phyloP scores from a whole-genome alignment of 306 rosid species.

The Spatholobus suberectus region DNA sequence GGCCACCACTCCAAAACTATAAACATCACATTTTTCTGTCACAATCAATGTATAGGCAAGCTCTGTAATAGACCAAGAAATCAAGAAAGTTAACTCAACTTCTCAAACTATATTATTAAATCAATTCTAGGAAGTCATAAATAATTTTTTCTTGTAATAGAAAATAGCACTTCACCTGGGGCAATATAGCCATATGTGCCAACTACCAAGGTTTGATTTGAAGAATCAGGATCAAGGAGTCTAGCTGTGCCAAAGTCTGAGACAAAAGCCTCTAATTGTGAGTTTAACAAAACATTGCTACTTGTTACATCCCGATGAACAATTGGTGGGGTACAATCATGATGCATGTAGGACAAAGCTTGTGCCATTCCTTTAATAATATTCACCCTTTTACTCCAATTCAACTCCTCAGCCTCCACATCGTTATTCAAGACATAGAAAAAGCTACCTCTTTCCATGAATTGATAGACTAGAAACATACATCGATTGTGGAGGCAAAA shows the following conservation, averaged over 20 bases:
- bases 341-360: conserved; percentile 35
- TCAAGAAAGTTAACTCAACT: not conserved
- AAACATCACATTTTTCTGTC: conserved; percentile 28
- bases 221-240: not conserved
- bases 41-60: conserved; percentile 7
- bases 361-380: conserved; percentile 11
- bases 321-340: not conserved
- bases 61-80: not conserved
- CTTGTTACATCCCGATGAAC: conserved; percentile 30
- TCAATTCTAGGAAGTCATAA: not conserved
- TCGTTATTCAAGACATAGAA: not conserved
- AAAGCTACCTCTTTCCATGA: conserved; percentile 36
- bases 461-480: conserved; percentile 21
- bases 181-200: conserved; percentile 10
- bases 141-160: too few relatives aligned
- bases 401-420: not conserved
- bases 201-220: not conserved
- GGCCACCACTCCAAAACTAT: not conserved
- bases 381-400: conserved; percentile 8
- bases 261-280: not conserved
- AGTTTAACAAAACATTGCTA: conserved; percentile 21
- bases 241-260: conserved; percentile 12
- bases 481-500: conserved; percentile 14
- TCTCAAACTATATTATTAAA: not conserved
- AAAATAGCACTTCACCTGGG: not conserved